Conservation (phyloP, 441 rosid genomes). For the Gossypium aridum region DNA sequence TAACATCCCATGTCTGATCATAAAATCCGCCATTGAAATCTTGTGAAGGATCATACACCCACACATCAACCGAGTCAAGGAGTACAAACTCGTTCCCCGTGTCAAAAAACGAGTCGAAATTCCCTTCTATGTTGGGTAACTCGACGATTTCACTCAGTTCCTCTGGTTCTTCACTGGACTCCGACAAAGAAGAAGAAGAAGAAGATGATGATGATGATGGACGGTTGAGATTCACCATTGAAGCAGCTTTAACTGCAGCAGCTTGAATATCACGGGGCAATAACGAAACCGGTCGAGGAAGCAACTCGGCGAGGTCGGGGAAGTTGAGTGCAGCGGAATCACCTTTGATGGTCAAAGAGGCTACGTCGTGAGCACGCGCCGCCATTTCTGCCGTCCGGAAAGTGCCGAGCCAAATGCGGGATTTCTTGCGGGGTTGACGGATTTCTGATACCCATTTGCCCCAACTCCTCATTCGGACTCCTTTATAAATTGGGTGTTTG, state of each 20-base stretch:
- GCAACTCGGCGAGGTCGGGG: slow-evolving; percentile 36
- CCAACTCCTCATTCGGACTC: slow-evolving; percentile 73
- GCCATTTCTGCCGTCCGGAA: slow-evolving; percentile 55
- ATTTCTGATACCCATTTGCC: slow-evolving; percentile 87
- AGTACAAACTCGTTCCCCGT: slow-evolving; percentile 21
- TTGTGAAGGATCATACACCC: slow-evolving; percentile 35
- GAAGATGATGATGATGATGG: background rate
- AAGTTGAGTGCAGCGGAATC: slow-evolving; percentile 36
- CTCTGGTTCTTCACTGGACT: slow-evolving; percentile 34
- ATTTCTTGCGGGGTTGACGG: slow-evolving; percentile 71
- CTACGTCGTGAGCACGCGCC: slow-evolving; percentile 46
- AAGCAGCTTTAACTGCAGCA: slow-evolving; percentile 46
- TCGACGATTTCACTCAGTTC: slow-evolving; percentile 58
- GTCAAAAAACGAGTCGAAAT: slow-evolving; percentile 26
- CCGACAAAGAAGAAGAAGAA: slow-evolving; percentile 15
- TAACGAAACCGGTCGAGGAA: slow-evolving; percentile 35
- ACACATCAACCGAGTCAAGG: slow-evolving; percentile 45
- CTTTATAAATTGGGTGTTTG: slow-evolving; percentile 46
- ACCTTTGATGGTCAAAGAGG: slow-evolving; percentile 43
- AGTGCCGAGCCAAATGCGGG: slow-evolving; percentile 71
- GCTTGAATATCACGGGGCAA: slow-evolving; percentile 43
- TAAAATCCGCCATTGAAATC: slow-evolving; percentile 26
- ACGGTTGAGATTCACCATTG: slow-evolving; percentile 21
- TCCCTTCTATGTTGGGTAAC: slow-evolving; percentile 58
- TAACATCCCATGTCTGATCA: slow-evolving; percentile 21